A percentile compares a stretch with the other conserved stretches of the same genome.
Evolutionary conservation across 208 protist species (phyloP).

Genomic region (Trypanosomatidae sp.): DNA sequence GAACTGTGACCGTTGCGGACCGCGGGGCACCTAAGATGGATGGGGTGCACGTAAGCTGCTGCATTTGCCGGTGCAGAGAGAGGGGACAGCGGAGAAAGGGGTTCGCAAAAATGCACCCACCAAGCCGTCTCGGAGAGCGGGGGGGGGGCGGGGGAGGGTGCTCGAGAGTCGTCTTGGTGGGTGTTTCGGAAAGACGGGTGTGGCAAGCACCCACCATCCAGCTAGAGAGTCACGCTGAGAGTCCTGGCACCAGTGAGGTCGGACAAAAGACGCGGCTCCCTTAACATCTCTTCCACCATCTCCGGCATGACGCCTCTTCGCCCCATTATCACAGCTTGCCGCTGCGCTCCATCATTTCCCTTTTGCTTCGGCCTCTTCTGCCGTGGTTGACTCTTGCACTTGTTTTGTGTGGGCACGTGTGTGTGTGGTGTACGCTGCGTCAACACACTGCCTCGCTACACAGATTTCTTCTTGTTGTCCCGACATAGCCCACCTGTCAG

Average conservation of each 20-base stretch:
- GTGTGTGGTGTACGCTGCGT: background rate
- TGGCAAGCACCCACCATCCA: background rate
- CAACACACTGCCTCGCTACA: background rate
- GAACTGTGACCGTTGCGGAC: background rate
- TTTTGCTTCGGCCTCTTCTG: background rate
- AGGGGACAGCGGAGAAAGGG: no score
- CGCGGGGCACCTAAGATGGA: no score
- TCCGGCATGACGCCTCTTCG: background rate
- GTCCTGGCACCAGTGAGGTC: background rate
- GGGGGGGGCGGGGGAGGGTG: background rate
- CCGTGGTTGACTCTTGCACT: background rate
- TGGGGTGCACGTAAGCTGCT: no score
- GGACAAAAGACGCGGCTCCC: background rate
- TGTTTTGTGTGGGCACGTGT: background rate
- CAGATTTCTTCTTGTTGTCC: background rate
- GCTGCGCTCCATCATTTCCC: background rate
- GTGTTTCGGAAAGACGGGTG: background rate
- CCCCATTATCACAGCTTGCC: background rate
- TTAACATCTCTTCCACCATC: background rate
- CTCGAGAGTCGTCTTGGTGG: background rate
- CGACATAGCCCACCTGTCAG: background rate
- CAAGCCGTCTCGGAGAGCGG: background rate
- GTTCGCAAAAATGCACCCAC: no score
- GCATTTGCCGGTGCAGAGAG: no score
- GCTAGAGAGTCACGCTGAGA: background rate